phyloP scores from a whole-genome alignment of 805 yeast species.

The Saccharomycopsis amapae region DNA sequence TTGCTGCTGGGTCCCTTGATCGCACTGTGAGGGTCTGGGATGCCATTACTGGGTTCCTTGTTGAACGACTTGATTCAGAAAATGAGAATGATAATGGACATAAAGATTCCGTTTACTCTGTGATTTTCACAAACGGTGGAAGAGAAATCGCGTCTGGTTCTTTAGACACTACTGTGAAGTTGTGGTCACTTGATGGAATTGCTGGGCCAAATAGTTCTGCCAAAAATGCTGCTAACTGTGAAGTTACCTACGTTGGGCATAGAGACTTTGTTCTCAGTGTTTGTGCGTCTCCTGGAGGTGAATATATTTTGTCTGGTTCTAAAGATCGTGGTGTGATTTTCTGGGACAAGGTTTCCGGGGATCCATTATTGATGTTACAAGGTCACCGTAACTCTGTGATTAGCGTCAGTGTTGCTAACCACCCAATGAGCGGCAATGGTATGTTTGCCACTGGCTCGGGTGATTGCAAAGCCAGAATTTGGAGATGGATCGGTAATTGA shows the following conservation, averaged over 20 bases:
- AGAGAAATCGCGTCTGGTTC: slow-evolving; percentile 91
- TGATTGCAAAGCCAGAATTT: slow-evolving; percentile 93
- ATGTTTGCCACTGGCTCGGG: slow-evolving; percentile 97
- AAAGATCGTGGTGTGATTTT: slow-evolving; percentile 95
- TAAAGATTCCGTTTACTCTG: slow-evolving; percentile 91
- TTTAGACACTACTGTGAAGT: slow-evolving; percentile 88
- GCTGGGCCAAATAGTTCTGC: slow-evolving; percentile 36
- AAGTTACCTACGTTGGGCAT: slow-evolving; percentile 91
- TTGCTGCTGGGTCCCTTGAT: slow-evolving; percentile 96
- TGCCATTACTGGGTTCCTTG: slow-evolving; percentile 82
- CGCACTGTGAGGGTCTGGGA: slow-evolving; percentile 97
- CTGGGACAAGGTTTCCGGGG: slow-evolving; percentile 92
- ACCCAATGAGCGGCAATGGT: slow-evolving; percentile 61
- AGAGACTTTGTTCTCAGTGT: slow-evolving; percentile 93
- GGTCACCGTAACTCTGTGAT: slow-evolving; percentile 96
- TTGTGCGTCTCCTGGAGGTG: slow-evolving; percentile 87
- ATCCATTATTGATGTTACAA: slow-evolving; percentile 89
- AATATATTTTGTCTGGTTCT: slow-evolving; percentile 87
- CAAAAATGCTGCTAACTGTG: slow-evolving; percentile 42
- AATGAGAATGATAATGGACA: slow-evolving; percentile 87
- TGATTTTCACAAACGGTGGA: slow-evolving; percentile 87
- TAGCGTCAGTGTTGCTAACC: slow-evolving; percentile 85
- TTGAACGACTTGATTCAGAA: slow-evolving; percentile 87
- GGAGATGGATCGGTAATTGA: too few species aligned
- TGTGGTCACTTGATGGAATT: slow-evolving; percentile 78